Conservation (phyloP, 306 rosid genomes). For the Cicer cuneatum region DNA sequence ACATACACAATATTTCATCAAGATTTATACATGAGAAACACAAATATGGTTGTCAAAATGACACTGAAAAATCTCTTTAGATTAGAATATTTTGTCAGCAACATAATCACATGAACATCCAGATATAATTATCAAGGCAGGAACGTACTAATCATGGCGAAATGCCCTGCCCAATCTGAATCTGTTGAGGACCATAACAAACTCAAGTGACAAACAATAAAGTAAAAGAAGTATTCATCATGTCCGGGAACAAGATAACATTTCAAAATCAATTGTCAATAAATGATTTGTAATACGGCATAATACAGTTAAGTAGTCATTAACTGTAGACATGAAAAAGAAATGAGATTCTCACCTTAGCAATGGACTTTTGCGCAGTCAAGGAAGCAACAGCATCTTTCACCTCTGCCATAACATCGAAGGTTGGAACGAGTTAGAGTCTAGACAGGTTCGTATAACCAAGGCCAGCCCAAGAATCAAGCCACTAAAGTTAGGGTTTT, state of each 20-base stretch:
- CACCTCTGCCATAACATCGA: constrained; percentile 65
- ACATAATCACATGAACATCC: not conserved
- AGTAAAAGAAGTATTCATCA: not conserved
- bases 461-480: too few species aligned
- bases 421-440: not conserved
- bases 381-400: constrained; percentile 60
- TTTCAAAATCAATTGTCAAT: constrained; percentile 4
- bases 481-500: too few species aligned
- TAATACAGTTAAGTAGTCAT: constrained; percentile 17
- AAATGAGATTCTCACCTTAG: constrained; percentile 58
- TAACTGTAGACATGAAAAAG: not conserved
- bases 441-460: not conserved
- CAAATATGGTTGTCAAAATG: not conserved
- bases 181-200: not conserved
- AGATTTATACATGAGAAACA: not conserved
- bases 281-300: constrained; percentile 13
- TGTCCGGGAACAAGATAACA: constrained; percentile 15
- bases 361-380: constrained; percentile 68
- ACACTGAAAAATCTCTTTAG: not conserved
- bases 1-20: constrained; percentile 11
- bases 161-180: not conserved
- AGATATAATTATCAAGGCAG: not conserved
- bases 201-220: not conserved
- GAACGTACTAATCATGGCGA: not conserved
- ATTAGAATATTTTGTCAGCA: constrained; percentile 1